These are phyloP conservation scores for Boletellus sp. DNA, from an alignment of 1,284 basidiomycete genomes.

Conservation along the genomic window DNA sequence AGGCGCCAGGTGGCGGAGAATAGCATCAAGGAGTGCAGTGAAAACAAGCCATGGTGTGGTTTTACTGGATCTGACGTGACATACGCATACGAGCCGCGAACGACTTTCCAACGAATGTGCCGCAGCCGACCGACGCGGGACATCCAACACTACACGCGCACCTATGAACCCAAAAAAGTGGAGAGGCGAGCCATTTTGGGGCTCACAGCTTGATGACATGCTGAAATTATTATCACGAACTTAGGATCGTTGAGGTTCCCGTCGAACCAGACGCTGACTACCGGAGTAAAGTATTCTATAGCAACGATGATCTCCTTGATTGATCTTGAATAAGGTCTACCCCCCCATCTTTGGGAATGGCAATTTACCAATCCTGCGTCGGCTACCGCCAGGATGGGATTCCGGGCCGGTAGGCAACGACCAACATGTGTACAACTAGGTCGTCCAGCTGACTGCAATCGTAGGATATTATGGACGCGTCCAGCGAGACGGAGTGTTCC, in stretches of 20 bases:
- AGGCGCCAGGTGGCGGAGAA: constrained; percentile 15
- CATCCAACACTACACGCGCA: constrained; percentile 50
- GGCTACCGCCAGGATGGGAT: constrained; percentile 48
- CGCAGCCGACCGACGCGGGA: constrained; percentile 41
- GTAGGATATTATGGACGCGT: constrained; percentile 61
- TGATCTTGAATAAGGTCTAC: constrained; percentile 13
- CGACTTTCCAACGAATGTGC: constrained; percentile 47
- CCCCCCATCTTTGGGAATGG: constrained; percentile 33
- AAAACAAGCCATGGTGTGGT: constrained; percentile 41
- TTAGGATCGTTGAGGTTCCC: constrained; percentile 53
- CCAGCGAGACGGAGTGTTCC: constrained; percentile 51
- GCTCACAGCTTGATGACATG: background rate
- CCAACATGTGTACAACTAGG: background rate
- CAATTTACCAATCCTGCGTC: constrained; percentile 56
- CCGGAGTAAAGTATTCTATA: constrained; percentile 38
- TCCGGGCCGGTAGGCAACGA: constrained; percentile 40
- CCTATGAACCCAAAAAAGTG: constrained; percentile 37
- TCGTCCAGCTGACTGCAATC: background rate
- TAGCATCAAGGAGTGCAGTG: constrained; percentile 36
- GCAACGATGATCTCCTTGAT: background rate
- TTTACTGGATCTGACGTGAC: constrained; percentile 20
- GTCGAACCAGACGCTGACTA: constrained; percentile 54
- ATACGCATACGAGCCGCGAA: constrained; percentile 48
- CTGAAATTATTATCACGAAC: background rate
- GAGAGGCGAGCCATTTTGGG: constrained; percentile 31